phyloP scores from a whole-genome alignment of 768 basidiomycete species.

The Termitomyces sp. region DNA sequence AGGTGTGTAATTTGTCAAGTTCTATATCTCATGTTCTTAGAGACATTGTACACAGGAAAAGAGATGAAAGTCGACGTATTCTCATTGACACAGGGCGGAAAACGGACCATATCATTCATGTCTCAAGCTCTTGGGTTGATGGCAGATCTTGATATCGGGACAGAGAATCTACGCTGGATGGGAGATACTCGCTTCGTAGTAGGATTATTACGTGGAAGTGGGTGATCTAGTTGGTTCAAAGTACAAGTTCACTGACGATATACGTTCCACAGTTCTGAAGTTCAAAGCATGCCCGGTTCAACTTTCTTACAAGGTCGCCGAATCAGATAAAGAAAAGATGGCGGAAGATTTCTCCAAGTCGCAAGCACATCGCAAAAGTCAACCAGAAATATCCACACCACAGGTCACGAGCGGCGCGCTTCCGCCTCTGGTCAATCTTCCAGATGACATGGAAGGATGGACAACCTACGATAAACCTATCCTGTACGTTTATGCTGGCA shows the following conservation, averaged over 20 bases:
- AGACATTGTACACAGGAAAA: conserved; percentile 38
- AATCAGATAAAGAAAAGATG: conserved; percentile 71
- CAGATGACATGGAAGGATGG: conserved; percentile 57
- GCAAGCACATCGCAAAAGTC: conserved; percentile 28
- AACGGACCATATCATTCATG: conserved; percentile 71
- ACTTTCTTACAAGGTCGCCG: conserved; percentile 63
- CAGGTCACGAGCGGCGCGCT: conserved; percentile 19
- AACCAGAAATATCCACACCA: conserved; percentile 9
- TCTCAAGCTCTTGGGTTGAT: conserved; percentile 78
- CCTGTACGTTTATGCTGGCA: conserved; percentile 68
- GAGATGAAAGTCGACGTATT: conserved; percentile 75
- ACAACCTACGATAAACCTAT: conserved; percentile 61
- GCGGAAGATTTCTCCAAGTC: conserved; percentile 41
- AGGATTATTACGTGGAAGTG: conserved; percentile 68
- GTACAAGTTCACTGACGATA: not conserved
- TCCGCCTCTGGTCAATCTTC: conserved; percentile 40
- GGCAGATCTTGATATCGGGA: conserved; percentile 81
- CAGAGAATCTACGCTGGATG: conserved; percentile 84
- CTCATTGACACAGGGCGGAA: conserved; percentile 64
- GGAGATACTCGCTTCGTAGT: conserved; percentile 73
- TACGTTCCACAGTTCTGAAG: conserved; percentile 39
- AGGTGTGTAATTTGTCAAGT: conserved; percentile 33
- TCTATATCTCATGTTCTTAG: not conserved
- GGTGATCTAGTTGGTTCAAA: conserved; percentile 13
- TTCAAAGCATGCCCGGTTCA: conserved; percentile 64